These are phyloP conservation scores for Phytophthora cajani DNA, from an alignment of 352 stramenopile genomes.

Conservation along the genomic window DNA sequence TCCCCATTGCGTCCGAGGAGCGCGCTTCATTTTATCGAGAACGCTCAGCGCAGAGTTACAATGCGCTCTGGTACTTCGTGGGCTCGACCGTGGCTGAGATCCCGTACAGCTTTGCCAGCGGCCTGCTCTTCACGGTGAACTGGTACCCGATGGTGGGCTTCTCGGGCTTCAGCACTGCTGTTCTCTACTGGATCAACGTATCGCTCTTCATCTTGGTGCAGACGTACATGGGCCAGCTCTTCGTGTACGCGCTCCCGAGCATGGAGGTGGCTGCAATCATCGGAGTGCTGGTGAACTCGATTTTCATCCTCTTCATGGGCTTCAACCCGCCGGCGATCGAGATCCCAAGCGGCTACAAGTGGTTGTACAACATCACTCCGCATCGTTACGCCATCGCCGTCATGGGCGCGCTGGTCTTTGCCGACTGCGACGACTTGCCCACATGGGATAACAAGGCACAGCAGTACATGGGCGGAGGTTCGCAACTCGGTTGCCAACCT, in stretches of 20 bases:
- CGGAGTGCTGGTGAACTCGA: slow-evolving; percentile 47
- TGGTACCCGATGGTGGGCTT: slow-evolving; percentile 57
- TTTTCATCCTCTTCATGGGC: slow-evolving; percentile 60
- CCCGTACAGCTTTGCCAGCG: slow-evolving; percentile 52
- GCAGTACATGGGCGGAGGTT: slow-evolving; percentile 18
- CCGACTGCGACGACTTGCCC: slow-evolving; percentile 28
- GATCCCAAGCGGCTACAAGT: slow-evolving; percentile 58
- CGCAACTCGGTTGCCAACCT: slow-evolving; percentile 24
- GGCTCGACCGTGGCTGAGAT: slow-evolving; percentile 57
- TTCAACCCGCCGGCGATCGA: slow-evolving; percentile 52
- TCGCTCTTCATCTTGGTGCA: slow-evolving; percentile 52
- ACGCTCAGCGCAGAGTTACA: slow-evolving; percentile 84
- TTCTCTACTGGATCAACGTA: slow-evolving; percentile 59
- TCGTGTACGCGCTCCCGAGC: slow-evolving; percentile 46
- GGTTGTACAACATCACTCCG: slow-evolving; percentile 38
- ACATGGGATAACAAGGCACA: slow-evolving; percentile 16
- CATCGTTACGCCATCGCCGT: slow-evolving; percentile 31
- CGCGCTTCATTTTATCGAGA: slow-evolving; percentile 68
- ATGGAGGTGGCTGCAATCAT: slow-evolving; percentile 40
- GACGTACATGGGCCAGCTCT: slow-evolving; percentile 51
- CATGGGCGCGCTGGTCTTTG: slow-evolving; percentile 30
- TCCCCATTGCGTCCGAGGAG: slow-evolving; percentile 79
- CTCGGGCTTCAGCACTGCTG: slow-evolving; percentile 33
- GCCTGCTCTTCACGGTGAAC: slow-evolving; percentile 50
- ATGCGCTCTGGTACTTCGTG: slow-evolving; percentile 28